Base-by-base conservation (phyloP, 495 filamentous ascomycete genomes). In the Zalerion maritima region DNA sequence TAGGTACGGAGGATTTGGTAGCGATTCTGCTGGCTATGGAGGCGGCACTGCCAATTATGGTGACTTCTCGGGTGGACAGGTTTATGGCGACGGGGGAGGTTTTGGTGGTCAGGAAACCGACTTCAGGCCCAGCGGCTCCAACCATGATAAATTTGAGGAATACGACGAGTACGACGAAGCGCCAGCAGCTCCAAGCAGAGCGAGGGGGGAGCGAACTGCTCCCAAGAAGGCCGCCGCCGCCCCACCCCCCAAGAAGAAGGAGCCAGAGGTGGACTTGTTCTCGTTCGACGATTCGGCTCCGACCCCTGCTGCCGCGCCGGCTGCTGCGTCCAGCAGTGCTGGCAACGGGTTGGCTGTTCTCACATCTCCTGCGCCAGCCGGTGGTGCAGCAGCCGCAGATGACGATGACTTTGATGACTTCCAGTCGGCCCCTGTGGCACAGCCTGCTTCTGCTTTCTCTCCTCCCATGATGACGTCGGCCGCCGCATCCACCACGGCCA, bases 341-440 rank as follows among this genome's bases (percentile, higher is more conserved):
- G 54, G 49, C 12, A 55, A 58, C 28, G 71, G 63, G 13, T 55
- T 79, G 31, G 71, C 65, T 21, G 60, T 74, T 21, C 52, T 80
- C 18, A 56, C 66, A 33, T 45, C 59, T n/a, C n/a, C n/a, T 9
- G 52, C 41, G 8, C 11, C n/a, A n/a, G 50, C 44, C 18, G 29
- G 26, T 16, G 9, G 36, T 20, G 35, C 46, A 24, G 49, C 34
- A 3, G 49, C 45, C 9, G 59, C 42, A 10, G 85, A 91, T 36
- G 87, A 97, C 41, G 89, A 97, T 41, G 91, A 96, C 28, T 96
- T 96, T 41, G 89, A 96, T 47, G 91, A 96, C 48, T 96, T 96
- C 67, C 83, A 92, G 52, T 86, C 84, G n/a, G 89, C 91, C 10
- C 74, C 83, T 11, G 57, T 67, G 14, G 43, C 58, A 6, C 44